These are phyloP conservation scores for Huiozyma sinensis DNA, from an alignment of 805 yeast species.

Conservation along the genomic window DNA sequence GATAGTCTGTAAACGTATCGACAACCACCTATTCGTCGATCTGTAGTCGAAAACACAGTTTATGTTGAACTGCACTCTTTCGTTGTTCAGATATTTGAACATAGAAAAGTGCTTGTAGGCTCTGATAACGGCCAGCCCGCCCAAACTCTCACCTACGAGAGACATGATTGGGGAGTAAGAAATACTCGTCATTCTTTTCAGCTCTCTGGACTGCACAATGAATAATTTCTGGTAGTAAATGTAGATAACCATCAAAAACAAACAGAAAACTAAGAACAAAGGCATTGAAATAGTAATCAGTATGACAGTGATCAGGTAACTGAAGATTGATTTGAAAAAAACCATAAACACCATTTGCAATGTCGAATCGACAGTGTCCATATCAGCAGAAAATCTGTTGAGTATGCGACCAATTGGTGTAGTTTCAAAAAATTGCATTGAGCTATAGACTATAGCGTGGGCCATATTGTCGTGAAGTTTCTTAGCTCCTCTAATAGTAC, in stretches of 20 bases:
- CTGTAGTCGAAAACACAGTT: conserved; percentile 40
- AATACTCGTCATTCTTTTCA: conserved; percentile 60
- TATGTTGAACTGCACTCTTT: conserved; percentile 40
- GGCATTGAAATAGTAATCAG: conserved; percentile 50
- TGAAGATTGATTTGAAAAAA: conserved; percentile 36
- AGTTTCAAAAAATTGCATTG: conserved; percentile 59
- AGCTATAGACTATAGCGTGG: conserved; percentile 40
- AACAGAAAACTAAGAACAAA: conserved; percentile 37
- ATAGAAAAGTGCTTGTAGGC: conserved; percentile 63
- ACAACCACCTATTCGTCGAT: conserved; percentile 55
- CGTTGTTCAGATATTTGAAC: conserved; percentile 45
- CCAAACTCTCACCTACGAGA: conserved; percentile 69
- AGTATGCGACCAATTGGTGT: conserved; percentile 59
- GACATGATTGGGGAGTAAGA: conserved; percentile 72
- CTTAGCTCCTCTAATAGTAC: conserved; percentile 48
- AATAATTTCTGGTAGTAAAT: conserved; percentile 62
- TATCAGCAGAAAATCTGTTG: conserved; percentile 56
- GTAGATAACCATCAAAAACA: conserved; percentile 41
- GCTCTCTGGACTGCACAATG: conserved; percentile 61
- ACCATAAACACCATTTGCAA: conserved; percentile 45
- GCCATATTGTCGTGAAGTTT: conserved; percentile 50
- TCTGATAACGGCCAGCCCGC: conserved; percentile 66
- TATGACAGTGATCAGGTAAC: conserved; percentile 38
- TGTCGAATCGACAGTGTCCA: conserved; percentile 43
- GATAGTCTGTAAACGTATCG: conserved; percentile 49